Percentiles rank a stretch among this genome's conserved stretches.
Conservation (phyloP, 306 rosid species). For the Vigna angularis region DNA sequence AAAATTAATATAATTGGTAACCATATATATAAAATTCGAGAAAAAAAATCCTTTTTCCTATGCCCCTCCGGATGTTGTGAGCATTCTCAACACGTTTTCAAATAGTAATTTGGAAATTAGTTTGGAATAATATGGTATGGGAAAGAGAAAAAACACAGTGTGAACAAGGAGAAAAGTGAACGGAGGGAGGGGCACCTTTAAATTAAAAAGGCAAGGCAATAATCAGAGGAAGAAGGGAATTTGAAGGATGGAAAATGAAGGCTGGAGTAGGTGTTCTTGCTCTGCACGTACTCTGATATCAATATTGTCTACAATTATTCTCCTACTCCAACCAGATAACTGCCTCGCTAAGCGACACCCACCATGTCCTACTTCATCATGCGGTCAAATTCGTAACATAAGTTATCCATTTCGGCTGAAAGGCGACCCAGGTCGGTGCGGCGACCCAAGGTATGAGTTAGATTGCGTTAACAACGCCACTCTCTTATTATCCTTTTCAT, state of each 20-base stretch:
- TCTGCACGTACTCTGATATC: background rate
- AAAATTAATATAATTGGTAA: no score
- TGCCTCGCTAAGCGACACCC: background rate
- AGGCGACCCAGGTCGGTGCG: background rate
- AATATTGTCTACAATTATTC: background rate
- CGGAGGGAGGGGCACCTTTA: background rate
- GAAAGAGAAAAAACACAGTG: background rate
- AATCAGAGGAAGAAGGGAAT: no score
- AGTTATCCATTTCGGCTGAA: background rate
- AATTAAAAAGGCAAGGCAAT: background rate
- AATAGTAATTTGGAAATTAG: no score
- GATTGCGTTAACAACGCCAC: conserved; percentile 45
- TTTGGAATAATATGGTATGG: background rate
- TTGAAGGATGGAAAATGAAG: conserved; percentile 14
- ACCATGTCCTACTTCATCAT: background rate
- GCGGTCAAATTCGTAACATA: background rate
- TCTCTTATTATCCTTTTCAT: background rate
- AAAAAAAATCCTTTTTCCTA: no score
- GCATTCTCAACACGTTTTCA: no score
- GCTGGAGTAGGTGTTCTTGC: background rate
- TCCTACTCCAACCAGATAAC: background rate
- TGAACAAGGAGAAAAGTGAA: no score
- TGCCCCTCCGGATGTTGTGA: no score
- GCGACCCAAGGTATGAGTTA: background rate
- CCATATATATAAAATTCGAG: no score